Base-by-base conservation (phyloP, 1,284 basidiomycete genomes). In the Ceratobasidium sp. region DNA sequence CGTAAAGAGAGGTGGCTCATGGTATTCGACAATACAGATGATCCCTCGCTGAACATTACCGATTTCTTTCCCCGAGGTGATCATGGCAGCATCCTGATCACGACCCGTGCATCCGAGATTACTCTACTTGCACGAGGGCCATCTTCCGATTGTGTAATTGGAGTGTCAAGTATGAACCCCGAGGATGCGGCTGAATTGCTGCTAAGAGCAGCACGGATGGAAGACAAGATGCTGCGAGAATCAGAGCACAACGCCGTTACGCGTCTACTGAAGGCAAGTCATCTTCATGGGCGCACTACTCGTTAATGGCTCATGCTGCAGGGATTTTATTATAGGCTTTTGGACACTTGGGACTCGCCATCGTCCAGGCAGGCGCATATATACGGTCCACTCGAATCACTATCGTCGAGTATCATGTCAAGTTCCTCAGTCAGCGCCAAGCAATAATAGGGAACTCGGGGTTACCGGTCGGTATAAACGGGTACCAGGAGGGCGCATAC, bases 341-440 rank as follows among this genome's bases (percentile, higher is more conserved):
- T 20, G 77, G 77, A 5, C 35, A 50, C 30, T 38, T 78, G 30
- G 55, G 68, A 7, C 67, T 78, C 12, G 77, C 77, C 2, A 68
- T 78, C 3, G 68, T 78, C 14, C 77, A 78, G 2, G 77, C 77
- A 3, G 68, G 77, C 18, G 33, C 35, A 14, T 78, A 64, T 18
- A 71, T 57, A 30, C 23, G 27, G 7, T 66, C 23, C 2, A 27
- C 20, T 5, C 5, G 20, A 30, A n/a, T 30, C 23, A 41, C 8
- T 5, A 30, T 73, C 38, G 12, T 3, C 1, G 20, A 27, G 2
- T 78, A 78, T n/a, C 44, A 57, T 0, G 54, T 23, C 0, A 30
- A 30, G 5, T 70, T 41, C 41, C 23, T 50, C 18, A 18, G 7
- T 1, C 57, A 48, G 20, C 52, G 27, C 10, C 35, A 33, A 30